phyloP scores from a whole-genome alignment of 352 stramenopile genomes.

The Phytophthora fragariaefolia region DNA sequence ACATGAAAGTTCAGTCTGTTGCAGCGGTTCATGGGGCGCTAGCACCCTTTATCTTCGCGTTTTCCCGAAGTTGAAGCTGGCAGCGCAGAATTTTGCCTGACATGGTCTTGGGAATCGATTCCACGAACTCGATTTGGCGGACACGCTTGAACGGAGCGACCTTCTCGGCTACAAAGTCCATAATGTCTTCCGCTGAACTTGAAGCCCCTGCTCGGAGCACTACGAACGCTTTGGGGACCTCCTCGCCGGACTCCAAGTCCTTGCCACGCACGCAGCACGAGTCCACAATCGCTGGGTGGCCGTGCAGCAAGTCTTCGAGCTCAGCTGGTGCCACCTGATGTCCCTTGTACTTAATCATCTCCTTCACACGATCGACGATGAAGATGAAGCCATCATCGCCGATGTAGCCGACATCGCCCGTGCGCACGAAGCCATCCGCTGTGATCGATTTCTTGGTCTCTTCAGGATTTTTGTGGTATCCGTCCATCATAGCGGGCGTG shows the following conservation, averaged over 20 bases:
- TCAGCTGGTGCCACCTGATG: constrained; percentile 92
- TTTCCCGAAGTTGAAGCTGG: constrained; percentile 58
- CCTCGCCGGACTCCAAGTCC: constrained; percentile 82
- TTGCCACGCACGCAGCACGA: constrained; percentile 65
- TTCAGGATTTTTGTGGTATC: constrained; percentile 76
- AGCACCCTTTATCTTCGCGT: constrained; percentile 31
- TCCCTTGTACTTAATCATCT: constrained; percentile 96
- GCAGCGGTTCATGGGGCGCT: constrained; percentile 13
- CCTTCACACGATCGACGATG: constrained; percentile 94
- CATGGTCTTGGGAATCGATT: constrained; percentile 88
- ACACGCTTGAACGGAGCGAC: constrained; percentile 90
- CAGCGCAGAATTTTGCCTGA: constrained; percentile 92
- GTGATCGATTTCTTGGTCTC: constrained; percentile 81
- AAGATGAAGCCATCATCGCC: constrained; percentile 92
- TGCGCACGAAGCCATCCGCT: constrained; percentile 81
- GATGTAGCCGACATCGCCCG: constrained; percentile 91
- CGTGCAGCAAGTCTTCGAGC: constrained; percentile 90
- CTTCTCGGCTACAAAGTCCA: constrained; percentile 79
- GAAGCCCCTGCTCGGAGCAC: constrained; percentile 63
- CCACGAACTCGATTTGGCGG: constrained; percentile 84
- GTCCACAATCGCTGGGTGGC: constrained; percentile 76
- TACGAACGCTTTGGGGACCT: constrained; percentile 90
- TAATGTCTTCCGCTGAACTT: constrained; percentile 67
- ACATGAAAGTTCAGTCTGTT: not conserved
- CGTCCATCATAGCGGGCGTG: constrained; percentile 40